Conservation (phyloP, 1,139 yeast genomes). For the Saccharomyces hybrid region DNA sequence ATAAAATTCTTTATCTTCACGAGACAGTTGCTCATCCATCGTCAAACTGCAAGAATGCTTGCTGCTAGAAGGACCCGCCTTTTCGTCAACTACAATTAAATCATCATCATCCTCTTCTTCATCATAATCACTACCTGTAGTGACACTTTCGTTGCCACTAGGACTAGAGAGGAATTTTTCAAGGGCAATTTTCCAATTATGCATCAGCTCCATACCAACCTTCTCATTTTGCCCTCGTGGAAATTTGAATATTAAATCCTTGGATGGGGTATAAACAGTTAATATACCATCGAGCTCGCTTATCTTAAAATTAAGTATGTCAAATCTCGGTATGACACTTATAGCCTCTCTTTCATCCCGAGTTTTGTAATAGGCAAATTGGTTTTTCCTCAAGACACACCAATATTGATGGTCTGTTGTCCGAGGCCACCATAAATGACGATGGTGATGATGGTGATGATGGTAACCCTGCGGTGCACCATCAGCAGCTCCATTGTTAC, state of each 20-base stretch:
- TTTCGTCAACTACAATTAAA: constrained; percentile 6
- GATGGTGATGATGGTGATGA: constrained; percentile 1
- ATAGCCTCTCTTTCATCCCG: constrained; percentile 50
- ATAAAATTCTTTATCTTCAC: constrained; percentile 18
- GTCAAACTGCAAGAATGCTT: neutral
- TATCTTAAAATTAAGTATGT: constrained; percentile 29
- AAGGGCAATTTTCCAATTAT: constrained; percentile 14
- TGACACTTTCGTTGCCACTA: constrained; percentile 2
- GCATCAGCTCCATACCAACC: constrained; percentile 3
- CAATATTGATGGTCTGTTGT: constrained; percentile 30
- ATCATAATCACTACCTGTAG: constrained; percentile 6
- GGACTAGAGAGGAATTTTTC: constrained; percentile 9
- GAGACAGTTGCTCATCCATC: constrained; percentile 6
- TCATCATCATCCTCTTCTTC: constrained; percentile 11
- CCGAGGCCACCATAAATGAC: constrained; percentile 8
- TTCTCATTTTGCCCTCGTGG: constrained; percentile 2
- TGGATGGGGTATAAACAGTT: constrained; percentile 16
- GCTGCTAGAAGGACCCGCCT: constrained; percentile 3
- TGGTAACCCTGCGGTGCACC: constrained; percentile 2
- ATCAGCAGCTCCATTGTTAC: constrained; percentile 1
- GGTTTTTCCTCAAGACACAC: constrained; percentile 53
- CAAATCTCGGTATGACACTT: constrained; percentile 38
- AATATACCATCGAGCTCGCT: constrained; percentile 9
- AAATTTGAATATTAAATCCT: constrained; percentile 15
- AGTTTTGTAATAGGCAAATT: constrained; percentile 52